Base-by-base conservation (phyloP, 805 yeast genomes). In the Candida caryicola region DNA sequence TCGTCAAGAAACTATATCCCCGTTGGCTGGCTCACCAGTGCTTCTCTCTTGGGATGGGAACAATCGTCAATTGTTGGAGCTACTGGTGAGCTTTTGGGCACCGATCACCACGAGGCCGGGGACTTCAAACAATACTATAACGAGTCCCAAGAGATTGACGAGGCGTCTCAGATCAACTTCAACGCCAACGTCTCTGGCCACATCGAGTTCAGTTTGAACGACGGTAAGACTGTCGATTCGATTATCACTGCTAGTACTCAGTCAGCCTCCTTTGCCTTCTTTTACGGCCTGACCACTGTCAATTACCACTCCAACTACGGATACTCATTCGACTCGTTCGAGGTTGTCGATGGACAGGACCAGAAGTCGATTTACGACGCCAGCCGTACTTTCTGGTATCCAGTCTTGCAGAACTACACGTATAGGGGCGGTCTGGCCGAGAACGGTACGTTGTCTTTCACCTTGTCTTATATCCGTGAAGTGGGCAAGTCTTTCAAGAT, bases 1-100 rank as follows among this genome's bases (percentile, higher is more conserved):
- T 46, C 47, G 5, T 54, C 47, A 26, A 50, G 48, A 10, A 51
- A 52, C 15, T 28, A 49, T 12, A 49, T 54, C 4, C 77, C 76
- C 1, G 64, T 71, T 16, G 76, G 79, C 54, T 81, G 88, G 88
- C 71, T 79, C 33, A 59, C 79, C 10, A 62, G 81, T 18, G 85
- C 80, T 8, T 76, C 71, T 43, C 48, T 81, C 21, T 63, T 75
- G 28, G 62, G 77, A 14, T 81, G 79, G 75, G 81, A 78, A 54
- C 66, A 68, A 36, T 47, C 52, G 13, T 12, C 23, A 8, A 13
- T 14, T 12, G 9, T 7, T 7, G 7, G 9, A 21, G 10, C 9
- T 21, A 7, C 25, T 21, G 25, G 25, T 21, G 10, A 21, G 10
- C 10, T 21, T 7, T 7, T 21, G 9, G 25, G 10, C 10, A 21